Conservation (phyloP, 495 filamentous ascomycete species). For the Parathielavia hyrcaniae region DNA sequence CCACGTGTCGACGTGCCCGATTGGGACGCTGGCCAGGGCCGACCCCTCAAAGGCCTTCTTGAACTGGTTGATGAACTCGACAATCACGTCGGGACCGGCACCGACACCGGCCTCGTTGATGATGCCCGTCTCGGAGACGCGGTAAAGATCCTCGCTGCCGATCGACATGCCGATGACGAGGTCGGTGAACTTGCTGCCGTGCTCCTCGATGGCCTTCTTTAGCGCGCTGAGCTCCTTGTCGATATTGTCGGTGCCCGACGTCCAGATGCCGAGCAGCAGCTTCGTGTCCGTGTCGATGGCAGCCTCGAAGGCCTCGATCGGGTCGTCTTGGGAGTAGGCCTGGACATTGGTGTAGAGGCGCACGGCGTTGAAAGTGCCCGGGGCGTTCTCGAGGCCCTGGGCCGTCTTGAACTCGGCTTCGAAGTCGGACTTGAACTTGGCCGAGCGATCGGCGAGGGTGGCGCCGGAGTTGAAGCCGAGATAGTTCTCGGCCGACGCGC, state of each 20-base stretch:
- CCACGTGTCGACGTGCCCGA: slow-evolving; percentile 50
- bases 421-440: slow-evolving; percentile 47
- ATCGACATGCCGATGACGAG: slow-evolving; percentile 49
- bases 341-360: slow-evolving; percentile 50
- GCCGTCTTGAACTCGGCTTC: slow-evolving; percentile 42
- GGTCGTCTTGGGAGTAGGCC: slow-evolving; percentile 44
- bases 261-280: slow-evolving; percentile 50
- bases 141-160: slow-evolving; percentile 52
- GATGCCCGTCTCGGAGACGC: slow-evolving; percentile 38
- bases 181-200: slow-evolving; percentile 39
- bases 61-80: slow-evolving; percentile 46
- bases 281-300: slow-evolving; percentile 46
- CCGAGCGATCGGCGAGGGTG: slow-evolving; percentile 39
- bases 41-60: slow-evolving; percentile 35
- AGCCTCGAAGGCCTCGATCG: slow-evolving; percentile 48
- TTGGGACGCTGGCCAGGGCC: slow-evolving; percentile 33
- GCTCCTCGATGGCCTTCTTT: slow-evolving; percentile 37
- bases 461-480: slow-evolving; percentile 48
- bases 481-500: slow-evolving; percentile 35
- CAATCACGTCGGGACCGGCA: slow-evolving; percentile 37
- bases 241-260: slow-evolving; percentile 45
- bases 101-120: slow-evolving; percentile 41
- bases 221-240: slow-evolving; percentile 45
- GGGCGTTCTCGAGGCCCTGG: slow-evolving; percentile 37
- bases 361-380: slow-evolving; percentile 45